phyloP scores from a whole-genome alignment of 2,329 filamentous ascomycete species.

The Elsinoe australis region DNA sequence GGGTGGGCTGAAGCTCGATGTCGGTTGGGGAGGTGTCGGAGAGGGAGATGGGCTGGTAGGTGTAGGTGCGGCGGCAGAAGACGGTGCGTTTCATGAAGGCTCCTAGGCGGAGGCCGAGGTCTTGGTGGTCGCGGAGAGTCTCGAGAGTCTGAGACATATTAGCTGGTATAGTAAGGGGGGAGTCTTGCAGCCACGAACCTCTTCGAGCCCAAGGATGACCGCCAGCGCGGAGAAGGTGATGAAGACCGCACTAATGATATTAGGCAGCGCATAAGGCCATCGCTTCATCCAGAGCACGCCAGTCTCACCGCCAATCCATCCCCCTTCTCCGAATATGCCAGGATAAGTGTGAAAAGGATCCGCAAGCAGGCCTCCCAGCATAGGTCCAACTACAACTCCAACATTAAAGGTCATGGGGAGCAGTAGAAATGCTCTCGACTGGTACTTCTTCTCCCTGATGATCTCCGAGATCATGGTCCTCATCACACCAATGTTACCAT shows the following conservation, averaged over 20 bases:
- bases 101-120: slow-evolving; percentile 36
- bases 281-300: slow-evolving; percentile 57
- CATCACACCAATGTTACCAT: slow-evolving; percentile 69
- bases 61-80: slow-evolving; percentile 26
- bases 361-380: slow-evolving; percentile 59
- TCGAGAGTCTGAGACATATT: slow-evolving; percentile 32
- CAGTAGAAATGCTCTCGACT: slow-evolving; percentile 50
- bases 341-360: slow-evolving; percentile 59
- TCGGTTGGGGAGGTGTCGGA: slow-evolving; percentile 22
- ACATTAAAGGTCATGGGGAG: slow-evolving; percentile 62
- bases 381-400: slow-evolving; percentile 41
- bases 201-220: slow-evolving; percentile 59
- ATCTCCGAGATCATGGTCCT: slow-evolving; percentile 67
- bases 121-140: slow-evolving; percentile 33
- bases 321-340: slow-evolving; percentile 53
- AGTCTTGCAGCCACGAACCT: slow-evolving; percentile 32
- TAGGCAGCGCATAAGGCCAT: slow-evolving; percentile 64
- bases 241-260: slow-evolving; percentile 56
- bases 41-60: slow-evolving; percentile 27
- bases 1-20: slow-evolving; percentile 28
- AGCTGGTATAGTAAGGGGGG: neutral
- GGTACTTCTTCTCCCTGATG: slow-evolving; percentile 58
- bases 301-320: slow-evolving; percentile 47
- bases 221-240: slow-evolving; percentile 48
- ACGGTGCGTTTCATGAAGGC: slow-evolving; percentile 32